phyloP scores from a whole-genome alignment of 768 basidiomycete species.

The Leccinum fibrillosum region DNA sequence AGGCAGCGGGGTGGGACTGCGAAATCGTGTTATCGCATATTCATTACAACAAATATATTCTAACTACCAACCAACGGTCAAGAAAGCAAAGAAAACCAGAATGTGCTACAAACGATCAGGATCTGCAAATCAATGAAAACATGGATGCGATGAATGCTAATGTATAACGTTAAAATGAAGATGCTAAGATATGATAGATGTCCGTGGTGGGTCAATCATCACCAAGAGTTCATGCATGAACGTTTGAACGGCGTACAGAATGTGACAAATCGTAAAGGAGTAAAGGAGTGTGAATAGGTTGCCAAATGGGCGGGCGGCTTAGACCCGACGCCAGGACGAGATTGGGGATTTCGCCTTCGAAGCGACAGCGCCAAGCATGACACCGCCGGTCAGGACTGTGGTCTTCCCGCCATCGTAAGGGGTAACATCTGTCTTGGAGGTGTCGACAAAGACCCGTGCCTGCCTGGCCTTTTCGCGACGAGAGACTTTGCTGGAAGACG shows the following conservation, averaged over 20 bases:
- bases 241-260: conserved; percentile 15
- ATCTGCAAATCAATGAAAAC: conserved; percentile 23
- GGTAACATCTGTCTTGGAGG: conserved; percentile 72
- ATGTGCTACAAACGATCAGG: conserved; percentile 31
- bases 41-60: conserved; percentile 32
- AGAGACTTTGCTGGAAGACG: conserved; percentile 50
- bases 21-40: conserved; percentile 1
- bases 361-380: conserved; percentile 70
- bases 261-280: conserved; percentile 17
- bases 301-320: conserved; percentile 17
- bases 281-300: conserved; percentile 24
- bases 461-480: conserved; percentile 69
- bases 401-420: conserved; percentile 88
- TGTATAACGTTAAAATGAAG: conserved; percentile 31
- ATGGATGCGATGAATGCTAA: conserved; percentile 29
- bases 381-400: conserved; percentile 82
- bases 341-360: conserved; percentile 30
- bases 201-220: conserved; percentile 29
- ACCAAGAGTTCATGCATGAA: conserved; percentile 22
- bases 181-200: conserved; percentile 31
- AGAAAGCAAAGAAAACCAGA: conserved; percentile 23
- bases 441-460: conserved; percentile 70
- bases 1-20: background rate
- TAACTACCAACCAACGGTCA: conserved; percentile 18
- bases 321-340: conserved; percentile 60